phyloP scores from a whole-genome alignment of 495 filamentous ascomycete species.

The Hypoxylon lenormandii region DNA sequence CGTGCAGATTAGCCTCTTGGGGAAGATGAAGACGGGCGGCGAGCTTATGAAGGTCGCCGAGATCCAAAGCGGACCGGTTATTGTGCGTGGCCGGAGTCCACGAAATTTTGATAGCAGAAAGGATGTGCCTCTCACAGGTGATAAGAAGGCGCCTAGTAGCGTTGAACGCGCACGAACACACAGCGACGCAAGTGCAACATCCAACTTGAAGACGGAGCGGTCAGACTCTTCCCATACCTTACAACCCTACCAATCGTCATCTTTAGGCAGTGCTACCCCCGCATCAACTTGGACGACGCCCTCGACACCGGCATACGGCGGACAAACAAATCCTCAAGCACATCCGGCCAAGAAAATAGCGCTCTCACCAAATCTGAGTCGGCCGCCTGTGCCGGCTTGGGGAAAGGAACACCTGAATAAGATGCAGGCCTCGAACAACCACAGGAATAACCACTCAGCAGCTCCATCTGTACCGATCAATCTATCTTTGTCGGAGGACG shows the following conservation, averaged over 20 bases:
- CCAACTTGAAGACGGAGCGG: slow-evolving; percentile 52
- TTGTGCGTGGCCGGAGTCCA: slow-evolving; percentile 75
- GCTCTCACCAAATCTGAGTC: slow-evolving; percentile 51
- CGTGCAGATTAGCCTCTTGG: slow-evolving; percentile 72
- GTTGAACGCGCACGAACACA: slow-evolving; percentile 48
- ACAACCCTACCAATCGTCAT: slow-evolving; percentile 51
- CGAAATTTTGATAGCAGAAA: slow-evolving; percentile 76
- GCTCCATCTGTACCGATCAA: slow-evolving; percentile 69
- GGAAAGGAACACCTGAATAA: slow-evolving; percentile 41
- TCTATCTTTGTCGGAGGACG: slow-evolving; percentile 80
- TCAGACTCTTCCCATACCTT: slow-evolving; percentile 52
- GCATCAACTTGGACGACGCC: slow-evolving; percentile 38
- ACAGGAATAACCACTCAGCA: slow-evolving; percentile 45
- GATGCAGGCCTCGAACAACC: slow-evolving; percentile 30
- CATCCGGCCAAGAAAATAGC: slow-evolving; percentile 55
- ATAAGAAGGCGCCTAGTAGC: slow-evolving; percentile 50
- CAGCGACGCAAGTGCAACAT: slow-evolving; percentile 45
- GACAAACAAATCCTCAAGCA: slow-evolving; percentile 37
- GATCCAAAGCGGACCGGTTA: slow-evolving; percentile 73
- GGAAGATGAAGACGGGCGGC: slow-evolving; percentile 70
- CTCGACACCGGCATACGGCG: slow-evolving; percentile 32
- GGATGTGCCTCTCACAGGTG: slow-evolving; percentile 71
- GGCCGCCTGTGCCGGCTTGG: slow-evolving; percentile 55
- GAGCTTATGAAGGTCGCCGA: slow-evolving; percentile 70
- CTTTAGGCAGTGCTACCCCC: slow-evolving; percentile 43